Percentiles rank a stretch among this genome's conserved stretches.
phyloP scores from a whole-genome alignment of 75 land plant species.

The Ceratopteris richardii region DNA sequence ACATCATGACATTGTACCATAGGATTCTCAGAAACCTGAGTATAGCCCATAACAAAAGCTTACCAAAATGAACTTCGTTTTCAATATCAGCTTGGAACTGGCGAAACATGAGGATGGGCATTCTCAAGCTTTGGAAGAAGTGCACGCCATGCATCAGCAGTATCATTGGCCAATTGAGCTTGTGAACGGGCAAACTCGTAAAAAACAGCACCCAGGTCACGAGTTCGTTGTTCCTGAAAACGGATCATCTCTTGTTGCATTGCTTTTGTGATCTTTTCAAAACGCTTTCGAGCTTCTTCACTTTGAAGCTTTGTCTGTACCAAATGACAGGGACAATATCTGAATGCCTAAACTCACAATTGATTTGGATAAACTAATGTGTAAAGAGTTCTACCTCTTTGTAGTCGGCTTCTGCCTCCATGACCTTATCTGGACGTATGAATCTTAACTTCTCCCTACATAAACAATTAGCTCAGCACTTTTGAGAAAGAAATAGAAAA shows the following conservation, averaged over 20 bases:
- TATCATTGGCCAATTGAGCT: conserved; percentile 62
- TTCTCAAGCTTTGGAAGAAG: conserved; percentile 74
- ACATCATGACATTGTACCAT: too few relatives aligned
- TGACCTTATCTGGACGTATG: conserved; percentile 61
- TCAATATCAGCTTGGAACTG: conserved; percentile 4
- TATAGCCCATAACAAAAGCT: too few relatives aligned
- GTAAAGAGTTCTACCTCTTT: conserved; percentile 61
- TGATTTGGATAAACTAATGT: too few relatives aligned
- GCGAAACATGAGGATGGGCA: conserved; percentile 12
- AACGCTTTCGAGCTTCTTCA: conserved; percentile 66
- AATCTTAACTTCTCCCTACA: conserved; percentile 70
- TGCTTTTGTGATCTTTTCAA: conserved; percentile 52
- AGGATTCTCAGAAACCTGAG: too few relatives aligned
- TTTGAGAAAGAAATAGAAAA: background rate
- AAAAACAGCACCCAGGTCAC: conserved; percentile 74
- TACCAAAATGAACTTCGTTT: too few relatives aligned
- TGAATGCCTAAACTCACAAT: too few relatives aligned
- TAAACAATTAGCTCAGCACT: background rate
- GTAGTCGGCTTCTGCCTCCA: conserved; percentile 76
- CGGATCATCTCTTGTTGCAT: conserved; percentile 85
- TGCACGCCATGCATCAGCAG: conserved; percentile 89
- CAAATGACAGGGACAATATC: too few relatives aligned
- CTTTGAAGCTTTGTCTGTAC: conserved; percentile 77
- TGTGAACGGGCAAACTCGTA: conserved; percentile 89
- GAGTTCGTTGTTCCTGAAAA: conserved; percentile 84